Evolutionary conservation across 305 asterid species (phyloP), one percentile per base, ranked within the genome.

Genomic region (Fraxinus angustifolia): DNA sequence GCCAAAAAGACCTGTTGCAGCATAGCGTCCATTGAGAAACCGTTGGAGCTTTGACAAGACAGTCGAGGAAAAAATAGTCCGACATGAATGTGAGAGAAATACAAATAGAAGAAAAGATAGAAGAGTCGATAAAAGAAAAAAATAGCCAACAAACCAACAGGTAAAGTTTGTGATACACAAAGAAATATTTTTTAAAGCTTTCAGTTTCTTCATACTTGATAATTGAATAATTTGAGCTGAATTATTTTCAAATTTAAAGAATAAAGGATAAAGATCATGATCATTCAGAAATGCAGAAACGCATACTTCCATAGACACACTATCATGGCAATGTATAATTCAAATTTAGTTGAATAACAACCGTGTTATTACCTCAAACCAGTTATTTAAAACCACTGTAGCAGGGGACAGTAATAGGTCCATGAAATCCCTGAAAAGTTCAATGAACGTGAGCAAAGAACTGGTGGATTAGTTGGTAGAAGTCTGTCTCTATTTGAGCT

Each of bases 391-490:
- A 86, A 95, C 92, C 91, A 92, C 93, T 14, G 99, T 91, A 78
- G 98, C 97, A 78, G 98, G 99, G 75, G 98, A 86, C 81, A 95
- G 83, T 85, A 95, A 80, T 76, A 95, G 96, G 82, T 95, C 97
- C 92, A 91, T 80, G 87, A 93, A 92, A 75, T 95, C 94, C 93
- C 99, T 95, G 91, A 85, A 88, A 89, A 70, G 70, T 67, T 73
- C 82, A 86, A 81, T 16, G 10, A 30, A 71, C 62, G 70, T 48
- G 79, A 76, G 78, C 60, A 35, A 85, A 80, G 79, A 79, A 79
- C 48, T 34, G 76, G 4, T 36, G 78, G 45, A 74, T 30, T 34
- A 67, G 34, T 36, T 60, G 79, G 73, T 78, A 62, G 33, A 65
- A 70, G 73, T 78, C 73, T 30, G 72, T 48, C 53, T 67, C 82